Base-by-base conservation (phyloP, 345 rosid species). In the Camelina neglecta region DNA sequence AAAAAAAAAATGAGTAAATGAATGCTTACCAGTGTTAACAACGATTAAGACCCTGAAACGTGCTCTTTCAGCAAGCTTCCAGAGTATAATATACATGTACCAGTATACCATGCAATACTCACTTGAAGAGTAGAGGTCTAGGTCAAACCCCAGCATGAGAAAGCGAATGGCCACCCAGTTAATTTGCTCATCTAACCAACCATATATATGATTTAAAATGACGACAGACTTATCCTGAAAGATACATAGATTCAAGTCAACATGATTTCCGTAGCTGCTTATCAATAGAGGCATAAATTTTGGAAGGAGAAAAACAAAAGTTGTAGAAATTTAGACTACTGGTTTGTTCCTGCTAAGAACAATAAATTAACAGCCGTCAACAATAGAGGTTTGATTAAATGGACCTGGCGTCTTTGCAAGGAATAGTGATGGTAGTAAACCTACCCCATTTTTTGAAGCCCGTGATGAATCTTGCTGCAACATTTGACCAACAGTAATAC, bases 81-180 rank as follows among this genome's bases (percentile, higher is more conserved):
- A 77, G 64, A 89, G 83, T 67, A 83, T 89, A 31, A 81, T 85
- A 72, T 90, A 89, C 65, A 86, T 60, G 64, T 93, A 96, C 99
- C 98, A 93, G 79, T 96, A 96, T 6, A 93, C 96, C 98, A 96
- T 91, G 83, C 97, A 89, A 83, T 86, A 91, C 83, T 96, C 98
- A 67, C 82, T 71, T 0, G 91, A 84, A 57, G 97, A 89, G 83
- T 90, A 96, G 53, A 93, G 98, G 60, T 93, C 98, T 86, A 96
- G 83, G 44, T 96, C 97, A 70, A 96, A 96, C 59, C 99, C 99
- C 81, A 93, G 81, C 63, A 83, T 75, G 67, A 96, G 93, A 86
- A 89, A 96, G 49, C 94, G 89, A 67, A 80, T 85, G 26, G 96
- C 97, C 79, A 96, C 90, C 99, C 99, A 96, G 77, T 89, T 86